Evolutionary conservation across 2,329 filamentous ascomycete species (phyloP).

Genomic region (Trichocomaceae sp.): DNA sequence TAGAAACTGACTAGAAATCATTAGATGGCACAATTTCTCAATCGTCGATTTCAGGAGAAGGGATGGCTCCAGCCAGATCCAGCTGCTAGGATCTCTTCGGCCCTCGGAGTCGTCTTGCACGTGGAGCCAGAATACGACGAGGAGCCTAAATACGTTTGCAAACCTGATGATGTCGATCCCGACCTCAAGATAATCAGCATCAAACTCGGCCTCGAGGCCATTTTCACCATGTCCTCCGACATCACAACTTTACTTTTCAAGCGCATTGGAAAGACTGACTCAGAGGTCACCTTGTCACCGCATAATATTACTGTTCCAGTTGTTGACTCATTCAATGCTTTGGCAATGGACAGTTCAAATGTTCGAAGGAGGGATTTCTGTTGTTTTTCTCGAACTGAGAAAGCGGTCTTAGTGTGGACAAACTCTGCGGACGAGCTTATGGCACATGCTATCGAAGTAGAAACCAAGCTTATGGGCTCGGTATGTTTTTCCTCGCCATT

Average conservation of each 20-base stretch:
- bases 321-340: slow-evolving; percentile 8
- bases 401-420: slow-evolving; percentile 10
- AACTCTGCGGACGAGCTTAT: slow-evolving; percentile 10
- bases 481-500: background rate
- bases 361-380: slow-evolving; percentile 12
- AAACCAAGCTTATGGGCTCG: slow-evolving; percentile 12
- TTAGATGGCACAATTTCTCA: slow-evolving; percentile 12
- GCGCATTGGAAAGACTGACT: slow-evolving; percentile 8
- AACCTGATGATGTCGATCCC: slow-evolving; percentile 4
- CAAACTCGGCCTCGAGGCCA: slow-evolving; percentile 3
- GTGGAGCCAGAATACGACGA: slow-evolving; percentile 2
- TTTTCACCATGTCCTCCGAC: slow-evolving; percentile 12
- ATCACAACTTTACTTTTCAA: slow-evolving; percentile 12
- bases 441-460: slow-evolving; percentile 8
- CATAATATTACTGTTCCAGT: slow-evolving; percentile 11
- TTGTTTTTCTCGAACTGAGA: slow-evolving; percentile 11
- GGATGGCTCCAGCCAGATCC: slow-evolving; percentile 11
- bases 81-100: slow-evolving; percentile 7
- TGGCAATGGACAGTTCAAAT: slow-evolving; percentile 3
- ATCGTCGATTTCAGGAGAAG: slow-evolving; percentile 10
- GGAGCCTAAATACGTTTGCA: slow-evolving; percentile 6
- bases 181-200: slow-evolving; percentile 6
- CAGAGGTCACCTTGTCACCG: slow-evolving; percentile 10
- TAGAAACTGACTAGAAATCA: background rate
- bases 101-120: slow-evolving; percentile 4